These are phyloP conservation scores for Pythium folliculosum DNA, from an alignment of 352 stramenopile species.

Conservation along the genomic window DNA sequence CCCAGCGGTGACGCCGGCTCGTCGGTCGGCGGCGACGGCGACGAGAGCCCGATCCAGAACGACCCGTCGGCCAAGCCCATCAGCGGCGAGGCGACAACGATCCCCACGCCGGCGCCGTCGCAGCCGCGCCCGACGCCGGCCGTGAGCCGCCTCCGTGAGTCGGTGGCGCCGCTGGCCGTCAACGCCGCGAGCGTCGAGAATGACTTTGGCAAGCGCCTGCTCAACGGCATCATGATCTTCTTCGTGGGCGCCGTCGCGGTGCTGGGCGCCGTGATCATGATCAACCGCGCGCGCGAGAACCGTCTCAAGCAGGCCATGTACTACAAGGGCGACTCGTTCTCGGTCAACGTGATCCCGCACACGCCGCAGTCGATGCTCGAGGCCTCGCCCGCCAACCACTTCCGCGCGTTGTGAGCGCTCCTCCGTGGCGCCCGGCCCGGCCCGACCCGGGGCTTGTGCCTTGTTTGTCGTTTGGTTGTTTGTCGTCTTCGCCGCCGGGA, in stretches of 20 bases:
- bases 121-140: conserved; percentile 11
- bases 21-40: neutral
- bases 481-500: neutral
- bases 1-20: conserved; percentile 5
- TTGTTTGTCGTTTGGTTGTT: neutral
- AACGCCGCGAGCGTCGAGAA: conserved; percentile 12
- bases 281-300: conserved; percentile 17
- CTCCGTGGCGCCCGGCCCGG: neutral
- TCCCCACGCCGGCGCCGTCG: conserved; percentile 9
- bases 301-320: conserved; percentile 9
- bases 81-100: neutral
- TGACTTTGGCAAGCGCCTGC: conserved; percentile 12
- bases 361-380: conserved; percentile 15
- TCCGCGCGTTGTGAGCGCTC: conserved; percentile 10
- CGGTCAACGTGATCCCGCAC: neutral
- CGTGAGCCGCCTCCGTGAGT: conserved; percentile 12
- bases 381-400: conserved; percentile 4
- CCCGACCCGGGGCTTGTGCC: neutral
- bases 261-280: conserved; percentile 25
- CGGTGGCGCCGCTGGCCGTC: neutral
- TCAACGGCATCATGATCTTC: conserved; percentile 20
- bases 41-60: neutral
- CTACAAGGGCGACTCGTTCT: conserved; percentile 9
- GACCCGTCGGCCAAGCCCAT: conserved; percentile 3
- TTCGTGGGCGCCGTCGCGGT: conserved; percentile 19